These are phyloP conservation scores for Yarrowia divulgata DNA, from an alignment of 805 yeast species.

Conservation along the genomic window DNA sequence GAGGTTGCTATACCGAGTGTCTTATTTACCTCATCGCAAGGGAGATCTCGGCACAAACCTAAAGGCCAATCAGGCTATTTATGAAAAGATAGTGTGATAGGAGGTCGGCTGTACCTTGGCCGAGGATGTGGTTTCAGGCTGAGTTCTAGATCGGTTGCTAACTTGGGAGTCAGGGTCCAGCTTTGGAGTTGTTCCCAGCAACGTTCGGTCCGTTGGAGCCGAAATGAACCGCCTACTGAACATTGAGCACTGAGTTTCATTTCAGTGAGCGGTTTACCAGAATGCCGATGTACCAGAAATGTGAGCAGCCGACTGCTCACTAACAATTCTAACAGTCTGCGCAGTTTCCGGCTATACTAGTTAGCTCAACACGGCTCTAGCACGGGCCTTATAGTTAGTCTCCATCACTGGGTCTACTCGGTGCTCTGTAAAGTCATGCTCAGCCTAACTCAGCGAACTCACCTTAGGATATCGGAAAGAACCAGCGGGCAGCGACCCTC, in stretches of 20 bases:
- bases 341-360: too few relatives aligned
- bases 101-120: conserved; percentile 20
- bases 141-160: neutral
- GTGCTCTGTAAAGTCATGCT: too few relatives aligned
- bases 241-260: conserved; percentile 4
- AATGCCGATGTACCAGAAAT: neutral
- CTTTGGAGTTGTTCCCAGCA: neutral
- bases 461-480: neutral
- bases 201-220: neutral
- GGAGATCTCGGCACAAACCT: conserved; percentile 2
- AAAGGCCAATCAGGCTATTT: conserved; percentile 2
- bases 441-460: too few relatives aligned
- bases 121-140: conserved; percentile 1
- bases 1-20: neutral
- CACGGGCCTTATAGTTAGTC: neutral
- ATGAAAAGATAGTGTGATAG: conserved; percentile 14
- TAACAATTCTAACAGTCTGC: neutral
- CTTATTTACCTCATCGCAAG: conserved; percentile 2
- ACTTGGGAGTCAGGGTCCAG: neutral
- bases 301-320: neutral
- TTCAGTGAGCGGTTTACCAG: neutral
- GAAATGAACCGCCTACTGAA: neutral
- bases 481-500: too few relatives aligned
- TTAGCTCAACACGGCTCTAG: too few relatives aligned
- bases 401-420: too few relatives aligned